A percentile compares a stretch with the other conserved stretches of the same genome.
phyloP scores from a whole-genome alignment of 768 basidiomycete species.

The Boletus rubroflammeus region DNA sequence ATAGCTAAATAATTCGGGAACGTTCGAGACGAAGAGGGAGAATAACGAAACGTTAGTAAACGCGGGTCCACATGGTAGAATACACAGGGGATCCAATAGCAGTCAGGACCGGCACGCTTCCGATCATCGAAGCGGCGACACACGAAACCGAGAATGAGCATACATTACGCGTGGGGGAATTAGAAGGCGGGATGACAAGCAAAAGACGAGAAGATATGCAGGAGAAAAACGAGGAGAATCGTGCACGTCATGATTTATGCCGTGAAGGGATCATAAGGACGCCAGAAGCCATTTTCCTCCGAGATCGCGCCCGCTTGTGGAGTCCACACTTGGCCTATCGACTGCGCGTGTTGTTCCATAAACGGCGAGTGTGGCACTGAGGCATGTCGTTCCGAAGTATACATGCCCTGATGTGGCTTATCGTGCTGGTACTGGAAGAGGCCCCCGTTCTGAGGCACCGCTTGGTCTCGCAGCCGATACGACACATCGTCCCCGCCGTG shows the following conservation, averaged over 20 bases:
- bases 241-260: conserved; percentile 9
- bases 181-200: neutral
- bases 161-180: neutral
- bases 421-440: conserved; percentile 22
- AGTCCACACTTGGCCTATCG: conserved; percentile 18
- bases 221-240: neutral
- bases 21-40: neutral
- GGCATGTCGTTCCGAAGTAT: conserved; percentile 21
- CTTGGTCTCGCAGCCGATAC: conserved; percentile 17
- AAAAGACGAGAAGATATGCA: neutral
- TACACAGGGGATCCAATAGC: conserved; percentile 12
- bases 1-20: neutral
- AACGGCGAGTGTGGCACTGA: conserved; percentile 22
- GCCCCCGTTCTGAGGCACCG: conserved; percentile 12
- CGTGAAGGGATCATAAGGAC: conserved; percentile 24
- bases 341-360: conserved; percentile 7
- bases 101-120: neutral
- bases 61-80: conserved; percentile 6
- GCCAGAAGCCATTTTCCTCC: conserved; percentile 25
- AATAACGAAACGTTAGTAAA: neutral
- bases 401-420: conserved; percentile 24
- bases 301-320: conserved; percentile 12
- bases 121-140: neutral
- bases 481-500: conserved; percentile 14
- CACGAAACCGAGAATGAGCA: neutral